Evolutionary conservation across 805 yeast genomes (phyloP), one percentile per base, ranked within the genome.

Genomic region (Priceomyces melissophilus): DNA sequence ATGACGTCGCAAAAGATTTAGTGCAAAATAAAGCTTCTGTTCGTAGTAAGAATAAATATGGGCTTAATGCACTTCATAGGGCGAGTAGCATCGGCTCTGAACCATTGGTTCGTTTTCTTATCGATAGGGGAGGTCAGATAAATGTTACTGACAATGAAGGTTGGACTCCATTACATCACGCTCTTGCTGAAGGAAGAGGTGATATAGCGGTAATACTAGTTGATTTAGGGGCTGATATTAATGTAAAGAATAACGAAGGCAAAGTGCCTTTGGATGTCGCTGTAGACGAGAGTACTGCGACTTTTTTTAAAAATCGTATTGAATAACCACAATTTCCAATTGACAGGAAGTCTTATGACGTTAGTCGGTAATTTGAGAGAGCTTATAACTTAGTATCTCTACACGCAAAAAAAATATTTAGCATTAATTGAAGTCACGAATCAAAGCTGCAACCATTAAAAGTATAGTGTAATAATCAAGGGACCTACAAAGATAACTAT

Each of bases 131-230:
- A 4, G 77, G 76, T 2, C 75, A 75, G 35, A 78, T 83, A 0
- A 84, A 86, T 7, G 58, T 89, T 15, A 85, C 88, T 52, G 97
- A 90, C 55, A 48, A 49, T 10, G 73, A 73, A 39, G 93, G 95
- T 0, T 87, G 93, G 89, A 84, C 95, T 0, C 81, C 96, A 1
- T 58, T 91, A 44, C 96, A 87, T 58, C 95, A 87, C 61, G 96
- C 97, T 0, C 63, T 84, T 41, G 88, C 96, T 0, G 98, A 90
- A 61, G 96, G 96, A 0, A 82, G 82, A 51, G 89, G 84, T 1
- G 96, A 86, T 43, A 78, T 79, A 9, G 96, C 86, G 0, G 68
- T 80, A 1, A 53, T 67, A 27, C 63, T 90, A 35, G 79, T 82
- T 2, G 69, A 73, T 39, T 65, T 73, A 4, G 91, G 91, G 0